These are phyloP conservation scores for Psidium guajava DNA, from an alignment of 345 rosid genomes.

Conservation along the genomic window DNA sequence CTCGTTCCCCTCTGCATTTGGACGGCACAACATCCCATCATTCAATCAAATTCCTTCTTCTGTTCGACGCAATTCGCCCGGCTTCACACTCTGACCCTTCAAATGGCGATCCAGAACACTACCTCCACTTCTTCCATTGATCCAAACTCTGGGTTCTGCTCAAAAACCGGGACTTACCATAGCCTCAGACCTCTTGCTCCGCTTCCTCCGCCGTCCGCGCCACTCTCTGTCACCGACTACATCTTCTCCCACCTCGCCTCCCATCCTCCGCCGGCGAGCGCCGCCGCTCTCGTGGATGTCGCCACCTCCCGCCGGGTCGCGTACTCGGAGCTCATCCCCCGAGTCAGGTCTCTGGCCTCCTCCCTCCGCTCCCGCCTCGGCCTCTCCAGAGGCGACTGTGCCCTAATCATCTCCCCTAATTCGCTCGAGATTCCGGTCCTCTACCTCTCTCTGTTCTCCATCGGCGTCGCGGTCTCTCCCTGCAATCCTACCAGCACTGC, in stretches of 20 bases:
- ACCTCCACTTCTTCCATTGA: slow-evolving; percentile 2
- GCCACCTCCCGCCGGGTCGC: slow-evolving; percentile 18
- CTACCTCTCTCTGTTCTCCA: slow-evolving; percentile 36
- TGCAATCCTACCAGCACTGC: slow-evolving; percentile 29
- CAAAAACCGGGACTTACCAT: slow-evolving; percentile 20
- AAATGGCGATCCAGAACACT: slow-evolving; percentile 1
- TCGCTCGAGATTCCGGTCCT: slow-evolving; percentile 38
- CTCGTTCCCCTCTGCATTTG: not conserved
- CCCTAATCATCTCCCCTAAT: slow-evolving; percentile 32
- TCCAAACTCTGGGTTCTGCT: slow-evolving; percentile 26
- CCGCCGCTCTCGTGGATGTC: slow-evolving; percentile 32
- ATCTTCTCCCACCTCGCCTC: slow-evolving; percentile 25
- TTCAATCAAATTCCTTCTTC: not conserved
- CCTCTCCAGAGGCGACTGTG: slow-evolving; percentile 35
- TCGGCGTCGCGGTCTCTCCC: slow-evolving; percentile 46
- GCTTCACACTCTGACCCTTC: not conserved
- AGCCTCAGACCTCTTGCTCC: slow-evolving; percentile 24
- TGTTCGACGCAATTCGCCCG: not conserved
- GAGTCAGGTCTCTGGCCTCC: slow-evolving; percentile 10
- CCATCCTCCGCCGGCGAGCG: slow-evolving; percentile 17
- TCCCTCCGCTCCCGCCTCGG: slow-evolving; percentile 17
- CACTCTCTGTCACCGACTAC: slow-evolving; percentile 26
- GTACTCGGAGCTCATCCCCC: slow-evolving; percentile 27
- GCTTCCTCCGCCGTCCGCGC: slow-evolving; percentile 17
- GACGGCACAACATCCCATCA: not conserved